Conservation (phyloP, 352 stramenopile genomes). For the Phytophthora aleatoria region DNA sequence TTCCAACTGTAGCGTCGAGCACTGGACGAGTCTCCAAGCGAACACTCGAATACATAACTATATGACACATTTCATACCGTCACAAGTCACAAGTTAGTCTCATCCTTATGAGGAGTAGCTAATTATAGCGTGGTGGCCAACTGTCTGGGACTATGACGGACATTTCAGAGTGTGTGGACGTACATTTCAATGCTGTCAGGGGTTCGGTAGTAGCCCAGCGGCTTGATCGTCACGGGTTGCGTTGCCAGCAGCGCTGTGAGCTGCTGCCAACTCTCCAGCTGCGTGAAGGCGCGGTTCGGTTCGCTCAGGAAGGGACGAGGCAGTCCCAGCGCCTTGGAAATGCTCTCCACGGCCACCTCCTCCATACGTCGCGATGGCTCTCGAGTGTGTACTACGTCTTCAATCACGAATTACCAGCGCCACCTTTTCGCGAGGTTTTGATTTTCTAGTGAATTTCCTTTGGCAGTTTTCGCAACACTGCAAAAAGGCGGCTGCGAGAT, state of each 20-base stretch:
- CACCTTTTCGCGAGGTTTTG: slow-evolving; percentile 17
- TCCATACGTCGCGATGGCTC: slow-evolving; percentile 28
- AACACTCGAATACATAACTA: slow-evolving; percentile 86
- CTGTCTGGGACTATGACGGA: slow-evolving; percentile 6
- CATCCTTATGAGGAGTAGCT: neutral
- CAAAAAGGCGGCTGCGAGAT: slow-evolving; percentile 8
- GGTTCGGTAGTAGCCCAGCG: slow-evolving; percentile 81
- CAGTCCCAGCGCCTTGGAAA: slow-evolving; percentile 61
- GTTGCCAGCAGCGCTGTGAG: slow-evolving; percentile 57
- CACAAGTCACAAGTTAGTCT: slow-evolving; percentile 1
- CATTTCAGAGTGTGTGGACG: slow-evolving; percentile 8
- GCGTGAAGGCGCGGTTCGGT: slow-evolving; percentile 60
- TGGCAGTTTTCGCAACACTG: neutral
- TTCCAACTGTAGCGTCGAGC: slow-evolving; percentile 65
- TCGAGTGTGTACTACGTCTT: neutral
- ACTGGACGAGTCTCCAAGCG: slow-evolving; percentile 37
- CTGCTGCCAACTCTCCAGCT: slow-evolving; percentile 68
- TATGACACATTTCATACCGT: slow-evolving; percentile 1
- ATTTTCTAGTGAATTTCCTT: slow-evolving; percentile 12
- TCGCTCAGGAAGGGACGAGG: slow-evolving; percentile 69
- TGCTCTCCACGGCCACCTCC: slow-evolving; percentile 48
- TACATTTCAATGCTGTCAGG: slow-evolving; percentile 84
- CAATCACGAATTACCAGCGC: slow-evolving; percentile 11
- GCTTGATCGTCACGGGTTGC: slow-evolving; percentile 54
- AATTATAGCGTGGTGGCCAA: slow-evolving; percentile 5